These are phyloP conservation scores for Lasiodiplodia citricola DNA, from an alignment of 2,329 filamentous ascomycete species.

Conservation along the genomic window DNA sequence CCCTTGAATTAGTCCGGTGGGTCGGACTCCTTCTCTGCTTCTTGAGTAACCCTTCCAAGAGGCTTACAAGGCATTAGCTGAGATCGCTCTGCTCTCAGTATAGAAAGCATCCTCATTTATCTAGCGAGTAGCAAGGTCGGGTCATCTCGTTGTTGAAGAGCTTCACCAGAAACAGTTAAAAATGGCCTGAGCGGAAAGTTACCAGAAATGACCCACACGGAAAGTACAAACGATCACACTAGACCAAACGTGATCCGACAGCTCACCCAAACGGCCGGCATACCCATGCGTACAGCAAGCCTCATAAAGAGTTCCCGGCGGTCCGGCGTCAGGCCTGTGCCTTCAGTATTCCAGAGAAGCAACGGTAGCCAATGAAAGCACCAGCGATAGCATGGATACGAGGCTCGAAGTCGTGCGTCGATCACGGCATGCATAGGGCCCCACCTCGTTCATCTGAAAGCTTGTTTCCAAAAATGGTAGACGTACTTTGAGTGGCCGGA, in stretches of 20 bases:
- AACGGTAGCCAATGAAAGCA: neutral
- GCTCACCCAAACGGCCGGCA: neutral
- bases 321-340: neutral
- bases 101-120: too few species aligned
- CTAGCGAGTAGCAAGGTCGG: too few species aligned
- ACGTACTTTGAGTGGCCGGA: neutral
- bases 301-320: neutral
- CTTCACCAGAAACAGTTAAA: neutral
- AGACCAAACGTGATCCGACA: neutral
- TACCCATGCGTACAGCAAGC: neutral
- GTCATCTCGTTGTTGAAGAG: too few species aligned
- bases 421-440: neutral
- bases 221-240: neutral
- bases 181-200: neutral
- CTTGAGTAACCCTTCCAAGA: too few species aligned
- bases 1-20: too few species aligned
- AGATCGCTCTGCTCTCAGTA: too few species aligned
- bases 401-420: neutral
- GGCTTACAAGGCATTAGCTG: too few species aligned
- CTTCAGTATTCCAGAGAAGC: neutral
- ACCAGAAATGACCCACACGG: neutral
- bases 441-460: conserved; percentile 11
- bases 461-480: conserved; percentile 7
- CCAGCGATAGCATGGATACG: neutral
- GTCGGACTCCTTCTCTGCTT: too few species aligned